phyloP scores from a whole-genome alignment of 1,139 yeast species.

The Pichia sp. region DNA sequence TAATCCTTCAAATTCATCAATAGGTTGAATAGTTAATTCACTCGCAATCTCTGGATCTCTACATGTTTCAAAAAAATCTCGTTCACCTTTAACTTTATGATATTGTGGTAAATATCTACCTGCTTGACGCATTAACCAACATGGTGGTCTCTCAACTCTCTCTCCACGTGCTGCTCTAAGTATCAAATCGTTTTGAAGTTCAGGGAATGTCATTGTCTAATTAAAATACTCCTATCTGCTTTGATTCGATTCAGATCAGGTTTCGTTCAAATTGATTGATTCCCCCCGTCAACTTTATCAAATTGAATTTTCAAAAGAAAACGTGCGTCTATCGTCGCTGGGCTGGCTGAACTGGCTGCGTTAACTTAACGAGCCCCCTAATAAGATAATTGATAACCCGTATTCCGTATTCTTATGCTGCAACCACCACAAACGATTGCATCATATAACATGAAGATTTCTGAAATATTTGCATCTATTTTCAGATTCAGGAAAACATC shows the following conservation, averaged over 20 bases:
- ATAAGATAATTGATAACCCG: too few species aligned
- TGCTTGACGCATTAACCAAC: constrained; percentile 96
- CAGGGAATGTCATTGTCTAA: constrained; percentile 39
- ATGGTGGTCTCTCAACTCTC: constrained; percentile 90
- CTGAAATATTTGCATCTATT: neutral
- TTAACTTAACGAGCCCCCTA: too few species aligned
- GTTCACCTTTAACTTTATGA: constrained; percentile 77
- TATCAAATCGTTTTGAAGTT: constrained; percentile 79
- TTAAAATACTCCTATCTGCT: too few species aligned
- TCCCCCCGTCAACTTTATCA: too few species aligned
- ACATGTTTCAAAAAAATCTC: constrained; percentile 90
- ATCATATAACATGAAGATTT: neutral
- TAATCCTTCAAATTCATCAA: constrained; percentile 79
- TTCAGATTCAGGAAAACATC: constrained; percentile 14
- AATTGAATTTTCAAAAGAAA: too few species aligned
- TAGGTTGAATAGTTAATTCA: constrained; percentile 91
- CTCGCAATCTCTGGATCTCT: constrained; percentile 91
- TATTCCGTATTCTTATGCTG: too few species aligned
- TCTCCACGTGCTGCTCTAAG: constrained; percentile 84
- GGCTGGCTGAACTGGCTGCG: too few species aligned
- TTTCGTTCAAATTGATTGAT: too few species aligned
- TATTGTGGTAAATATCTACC: constrained; percentile 90
- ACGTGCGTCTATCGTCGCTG: too few species aligned
- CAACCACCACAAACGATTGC: too few species aligned
- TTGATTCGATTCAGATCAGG: too few species aligned